Base-by-base conservation (phyloP, 2,329 filamentous ascomycete species). In the Ceratocystis smalleyi region DNA sequence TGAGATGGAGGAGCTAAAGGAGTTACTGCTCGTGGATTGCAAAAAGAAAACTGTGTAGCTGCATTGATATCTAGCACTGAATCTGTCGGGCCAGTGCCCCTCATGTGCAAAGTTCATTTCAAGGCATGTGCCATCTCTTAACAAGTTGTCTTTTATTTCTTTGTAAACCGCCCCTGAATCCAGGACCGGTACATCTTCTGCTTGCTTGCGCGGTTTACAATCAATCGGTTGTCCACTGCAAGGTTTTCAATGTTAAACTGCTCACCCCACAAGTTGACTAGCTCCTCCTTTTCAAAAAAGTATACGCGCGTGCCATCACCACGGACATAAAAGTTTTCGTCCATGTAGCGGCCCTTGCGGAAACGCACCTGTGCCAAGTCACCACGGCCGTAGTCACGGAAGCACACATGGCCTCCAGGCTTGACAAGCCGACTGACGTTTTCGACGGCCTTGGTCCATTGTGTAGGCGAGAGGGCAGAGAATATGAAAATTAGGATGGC, bases 141-240 rank as follows among this genome's bases (percentile, higher is more conserved):
- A 35, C 8, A 27, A 45, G 30, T 40, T 59, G 35, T 66, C 66
- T 65, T 75, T 72, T 77, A 80, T 76, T 78, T 79, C 76, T 91
- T 92, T 70, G 80, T 83, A 73, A 94, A 95, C 3, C 84, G 83
- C 35, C 88, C 89, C 74, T 95, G 89, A 73, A 95, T 83, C 91
- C 94, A 99, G 77, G 92, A 97, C 67, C 94, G 84, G 75, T 97
- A 97, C 94, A 99, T 99, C 77, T 97, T 99, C 60, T 96, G 78
- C 75, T 91, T 87, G 71, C 86, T 83, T 64, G 91, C 89, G 68
- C 94, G 84, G 73, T 99, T 99, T 64, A 99, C 90, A 64, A 99
- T 80, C 77, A 99, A 81, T 66, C 94, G 84, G 68, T 90, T 85
- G 73, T 99, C 94, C 64, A 92, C 81, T 30, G 87, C 94, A 43